Evolutionary conservation across 2,329 filamentous ascomycete species (phyloP).

Genomic region (Talaromyces atroroseus): DNA sequence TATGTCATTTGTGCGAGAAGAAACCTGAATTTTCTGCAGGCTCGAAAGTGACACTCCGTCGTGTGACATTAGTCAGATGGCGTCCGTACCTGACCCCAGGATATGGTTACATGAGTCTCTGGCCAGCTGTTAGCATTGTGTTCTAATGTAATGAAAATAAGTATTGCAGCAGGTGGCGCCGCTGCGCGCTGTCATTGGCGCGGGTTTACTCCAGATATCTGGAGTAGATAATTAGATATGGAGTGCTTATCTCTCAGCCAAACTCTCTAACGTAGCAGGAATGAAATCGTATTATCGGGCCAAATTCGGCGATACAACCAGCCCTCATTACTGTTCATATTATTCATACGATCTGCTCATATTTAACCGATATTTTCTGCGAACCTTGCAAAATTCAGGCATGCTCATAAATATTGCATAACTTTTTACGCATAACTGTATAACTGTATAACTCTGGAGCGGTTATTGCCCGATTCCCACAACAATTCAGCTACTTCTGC

Average conservation of each 20-base stretch:
- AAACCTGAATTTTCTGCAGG: too few species aligned
- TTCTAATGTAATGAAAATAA: too few species aligned
- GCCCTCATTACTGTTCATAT: background rate
- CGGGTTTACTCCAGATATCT: background rate
- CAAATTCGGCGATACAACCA: background rate
- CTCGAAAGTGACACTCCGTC: background rate
- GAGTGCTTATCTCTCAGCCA: background rate
- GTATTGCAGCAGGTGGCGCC: background rate
- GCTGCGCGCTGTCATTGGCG: background rate
- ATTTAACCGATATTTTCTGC: background rate
- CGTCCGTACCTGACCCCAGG: slow-evolving; percentile 9
- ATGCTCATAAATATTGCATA: too few species aligned
- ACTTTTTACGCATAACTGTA: too few species aligned
- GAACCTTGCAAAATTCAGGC: background rate
- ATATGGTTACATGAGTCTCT: slow-evolving; percentile 1
- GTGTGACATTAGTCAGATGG: slow-evolving; percentile 4
- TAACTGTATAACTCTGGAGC: too few species aligned
- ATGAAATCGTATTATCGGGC: too few species aligned
- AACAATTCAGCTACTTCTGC: too few species aligned
- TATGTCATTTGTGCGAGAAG: background rate
- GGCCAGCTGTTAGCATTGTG: background rate
- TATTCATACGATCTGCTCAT: background rate
- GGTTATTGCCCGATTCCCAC: too few species aligned
- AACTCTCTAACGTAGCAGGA: too few species aligned
- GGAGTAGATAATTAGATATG: background rate